Conservation (phyloP, 2,329 filamentous ascomycete genomes). For the Zymoseptoria passerinii region DNA sequence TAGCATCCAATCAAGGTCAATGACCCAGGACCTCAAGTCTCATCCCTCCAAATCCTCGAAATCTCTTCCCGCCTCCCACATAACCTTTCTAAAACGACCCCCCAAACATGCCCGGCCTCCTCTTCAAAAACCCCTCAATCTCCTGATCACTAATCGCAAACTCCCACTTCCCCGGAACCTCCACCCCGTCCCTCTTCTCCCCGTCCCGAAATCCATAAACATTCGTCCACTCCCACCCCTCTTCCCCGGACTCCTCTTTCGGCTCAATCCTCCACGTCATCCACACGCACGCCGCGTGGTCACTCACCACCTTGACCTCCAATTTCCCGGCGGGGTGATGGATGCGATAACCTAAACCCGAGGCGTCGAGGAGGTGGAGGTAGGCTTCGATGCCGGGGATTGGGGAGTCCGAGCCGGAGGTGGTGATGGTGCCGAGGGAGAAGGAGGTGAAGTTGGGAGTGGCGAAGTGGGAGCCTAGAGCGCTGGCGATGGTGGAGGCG, state of each 20-base stretch:
- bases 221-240: neutral
- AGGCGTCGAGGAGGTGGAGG: neutral
- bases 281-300: neutral
- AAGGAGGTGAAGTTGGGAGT: neutral
- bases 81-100: neutral
- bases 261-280: neutral
- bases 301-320: neutral
- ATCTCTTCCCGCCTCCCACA: neutral
- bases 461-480: neutral
- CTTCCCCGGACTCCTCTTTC: no score
- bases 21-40: no score
- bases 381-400: neutral
- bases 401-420: neutral
- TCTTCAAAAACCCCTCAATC: neutral
- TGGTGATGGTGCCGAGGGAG: neutral
- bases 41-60: no score
- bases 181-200: neutral
- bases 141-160: neutral
- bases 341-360: neutral
- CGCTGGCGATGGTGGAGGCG: neutral
- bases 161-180: neutral
- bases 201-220: neutral
- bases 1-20: no score
- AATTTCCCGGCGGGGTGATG: neutral
- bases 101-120: neutral